These are phyloP conservation scores for Globomyces pollinis-pini DNA, from an alignment of 192 early-diverging fungal species.

Conservation along the genomic window DNA sequence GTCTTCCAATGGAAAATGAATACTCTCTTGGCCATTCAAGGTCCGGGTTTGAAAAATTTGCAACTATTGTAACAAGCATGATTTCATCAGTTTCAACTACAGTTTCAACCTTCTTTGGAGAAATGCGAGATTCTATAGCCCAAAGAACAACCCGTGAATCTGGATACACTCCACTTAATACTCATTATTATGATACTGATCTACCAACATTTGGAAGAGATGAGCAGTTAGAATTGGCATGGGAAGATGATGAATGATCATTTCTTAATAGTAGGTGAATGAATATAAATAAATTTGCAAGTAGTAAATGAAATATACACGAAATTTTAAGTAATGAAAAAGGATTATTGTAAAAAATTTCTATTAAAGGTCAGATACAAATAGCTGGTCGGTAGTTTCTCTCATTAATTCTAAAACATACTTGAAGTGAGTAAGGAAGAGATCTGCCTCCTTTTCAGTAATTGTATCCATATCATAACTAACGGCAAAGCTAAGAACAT, in stretches of 20 bases:
- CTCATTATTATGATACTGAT: constrained; percentile 9
- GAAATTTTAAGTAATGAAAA: too few species aligned
- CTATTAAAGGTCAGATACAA: too few species aligned
- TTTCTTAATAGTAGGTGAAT: too few species aligned
- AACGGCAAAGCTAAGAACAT: constrained; percentile 28
- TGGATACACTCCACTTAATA: neutral
- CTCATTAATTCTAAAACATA: too few species aligned
- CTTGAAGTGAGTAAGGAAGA: too few species aligned
- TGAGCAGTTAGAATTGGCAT: too few species aligned
- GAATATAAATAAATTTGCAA: too few species aligned
- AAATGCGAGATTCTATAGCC: neutral
- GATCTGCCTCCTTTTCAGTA: constrained; percentile 24
- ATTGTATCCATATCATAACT: constrained; percentile 25
- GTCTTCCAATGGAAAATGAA: neutral
- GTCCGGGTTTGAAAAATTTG: neutral
- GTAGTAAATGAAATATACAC: too few species aligned
- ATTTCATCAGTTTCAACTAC: neutral
- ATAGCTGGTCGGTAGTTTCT: too few species aligned
- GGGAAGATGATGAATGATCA: too few species aligned
- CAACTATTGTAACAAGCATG: neutral
- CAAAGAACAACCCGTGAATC: neutral
- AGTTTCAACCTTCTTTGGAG: neutral
- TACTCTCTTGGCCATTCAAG: neutral
- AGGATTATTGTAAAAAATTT: too few species aligned
- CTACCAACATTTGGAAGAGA: neutral